Evolutionary conservation across 2,329 filamentous ascomycete species (phyloP).

Genomic region (Ceratocystis cubensis): DNA sequence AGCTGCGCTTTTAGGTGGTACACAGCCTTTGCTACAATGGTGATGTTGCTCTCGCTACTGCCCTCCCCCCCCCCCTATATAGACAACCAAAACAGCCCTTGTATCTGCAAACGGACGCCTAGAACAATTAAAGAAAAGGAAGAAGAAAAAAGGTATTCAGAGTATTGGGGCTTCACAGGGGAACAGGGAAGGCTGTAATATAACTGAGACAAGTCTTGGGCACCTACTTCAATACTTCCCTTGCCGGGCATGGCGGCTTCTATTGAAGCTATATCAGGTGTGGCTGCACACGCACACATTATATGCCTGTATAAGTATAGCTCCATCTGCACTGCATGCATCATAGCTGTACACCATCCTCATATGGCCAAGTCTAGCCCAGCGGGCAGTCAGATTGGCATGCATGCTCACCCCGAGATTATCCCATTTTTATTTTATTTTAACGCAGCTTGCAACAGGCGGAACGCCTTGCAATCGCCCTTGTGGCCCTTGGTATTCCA

Average conservation of each 20-base stretch:
- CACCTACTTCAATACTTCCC: too few relatives aligned
- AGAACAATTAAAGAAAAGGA: not conserved
- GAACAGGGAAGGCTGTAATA: too few relatives aligned
- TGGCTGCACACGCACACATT: too few relatives aligned
- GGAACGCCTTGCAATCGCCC: conserved; percentile 22
- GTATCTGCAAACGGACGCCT: not conserved
- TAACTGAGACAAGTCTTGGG: too few relatives aligned
- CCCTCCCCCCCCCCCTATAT: not conserved
- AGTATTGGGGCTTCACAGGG: not conserved
- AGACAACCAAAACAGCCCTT: not conserved
- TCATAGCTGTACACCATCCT: not conserved
- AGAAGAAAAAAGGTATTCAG: not conserved
- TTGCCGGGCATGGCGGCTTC: too few relatives aligned
- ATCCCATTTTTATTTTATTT: not conserved
- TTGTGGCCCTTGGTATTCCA: conserved; percentile 23
- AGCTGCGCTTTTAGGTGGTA: not conserved
- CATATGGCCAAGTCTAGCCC: not conserved
- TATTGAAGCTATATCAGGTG: too few relatives aligned
- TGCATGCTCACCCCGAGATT: not conserved
- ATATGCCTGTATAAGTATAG: too few relatives aligned
- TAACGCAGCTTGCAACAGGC: conserved; percentile 12
- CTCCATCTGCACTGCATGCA: not conserved
- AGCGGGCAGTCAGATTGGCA: too few relatives aligned
- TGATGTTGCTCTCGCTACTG: too few relatives aligned
- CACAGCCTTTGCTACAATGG: not conserved